Evolutionary conservation across 2,329 filamentous ascomycete species (phyloP), one percentile per base, ranked within the genome.

Genomic region (Scedosporium boydii): DNA sequence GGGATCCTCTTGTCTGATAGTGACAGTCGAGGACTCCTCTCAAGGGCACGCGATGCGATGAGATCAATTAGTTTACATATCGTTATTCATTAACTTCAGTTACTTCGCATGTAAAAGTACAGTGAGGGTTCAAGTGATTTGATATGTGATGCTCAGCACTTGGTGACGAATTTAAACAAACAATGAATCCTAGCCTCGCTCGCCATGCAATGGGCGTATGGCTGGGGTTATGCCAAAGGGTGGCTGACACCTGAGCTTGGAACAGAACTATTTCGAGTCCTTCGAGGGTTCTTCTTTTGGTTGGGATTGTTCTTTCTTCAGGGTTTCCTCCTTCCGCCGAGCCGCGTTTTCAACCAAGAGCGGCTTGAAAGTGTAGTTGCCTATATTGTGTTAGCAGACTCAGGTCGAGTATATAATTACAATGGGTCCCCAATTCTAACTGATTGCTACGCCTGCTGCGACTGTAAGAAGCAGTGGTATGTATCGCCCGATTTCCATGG

Each of bases 311-410:
- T 55, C 51, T 23, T 55, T 55, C 18, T 55, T 23, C 6, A 55
- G 6, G 51, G 12, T 14, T 18, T 55, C 51, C 23, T 41, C 27
- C 41, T 58, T 62, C 14, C 53, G 29, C 14, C 53, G 60, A 9
- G 21, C 60, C 23, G 60, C 60, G 21, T 62, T 23, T n/a, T 51
- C 51, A 16, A 46, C 27, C 9, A 62, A 27, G 38, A 62, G 60
- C 9, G 60, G 60, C 16, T 62, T 62, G 23, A 62, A 62, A n/a
- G 60, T 62, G 16, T 62, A 62, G 44, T 62, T 62, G 60, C 46
- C 60, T 62, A 27, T 26, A 10, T 18, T 23, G 26, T n/a, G 51
- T 57, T 34, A 57, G 60, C 46, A 10, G 27, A 27, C 21, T 56
- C 21, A 34, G n/a, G 16, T 56, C 23, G 6, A 21, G 26, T 51